Evolutionary conservation across 371 early-diverging fungal species (phyloP), one percentile per base, ranked within the genome.

Genomic region (Mortierella sp.): DNA sequence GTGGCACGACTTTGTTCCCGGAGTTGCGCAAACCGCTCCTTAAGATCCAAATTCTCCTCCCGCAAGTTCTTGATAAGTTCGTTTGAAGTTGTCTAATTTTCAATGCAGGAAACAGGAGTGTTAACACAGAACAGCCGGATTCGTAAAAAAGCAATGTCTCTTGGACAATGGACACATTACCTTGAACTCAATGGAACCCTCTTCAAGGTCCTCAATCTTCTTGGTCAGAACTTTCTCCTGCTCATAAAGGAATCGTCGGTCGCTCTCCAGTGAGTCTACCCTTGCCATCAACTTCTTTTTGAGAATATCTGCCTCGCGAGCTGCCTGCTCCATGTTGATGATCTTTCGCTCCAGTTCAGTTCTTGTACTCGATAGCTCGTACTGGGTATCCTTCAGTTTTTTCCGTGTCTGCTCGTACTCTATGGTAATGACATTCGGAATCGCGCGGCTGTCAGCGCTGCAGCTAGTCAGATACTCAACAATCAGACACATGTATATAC

Each of bases 321-420:
- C 58, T 7, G 60, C 50, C 32, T 76, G 60, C 30, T 76, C 70
- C 70, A 76, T 31, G 11, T 46, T 61, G 30, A 76, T 58, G 24
- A 76, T 70, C 42, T 50, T 69, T 47, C 57, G 41, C 46, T 76
- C 78, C 24, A 70, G 51, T 9, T 64, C 66, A 3, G 64, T 76
- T 24, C 47, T 69, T 7, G 70, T 70, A n/a, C 60, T 65, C 15
- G 78, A 69, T 1, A 76, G 56, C 30, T 76, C 78, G 9, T 69
- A 76, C 41, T 76, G 65, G 19, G 78, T 48, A 26, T 76, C 78
- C 47, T 56, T 64, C 15, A 76, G 55, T 27, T 51, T 69, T 43
- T 76, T 76, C 46, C 66, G 64, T 14, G 70, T 65, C n/a, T 52
- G 53, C 15, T 76, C 78, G 27, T 69, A 57, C 31, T 76, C 78